These are phyloP conservation scores for Boletus insuetus DNA, from an alignment of 768 basidiomycete species.

Conservation along the genomic window DNA sequence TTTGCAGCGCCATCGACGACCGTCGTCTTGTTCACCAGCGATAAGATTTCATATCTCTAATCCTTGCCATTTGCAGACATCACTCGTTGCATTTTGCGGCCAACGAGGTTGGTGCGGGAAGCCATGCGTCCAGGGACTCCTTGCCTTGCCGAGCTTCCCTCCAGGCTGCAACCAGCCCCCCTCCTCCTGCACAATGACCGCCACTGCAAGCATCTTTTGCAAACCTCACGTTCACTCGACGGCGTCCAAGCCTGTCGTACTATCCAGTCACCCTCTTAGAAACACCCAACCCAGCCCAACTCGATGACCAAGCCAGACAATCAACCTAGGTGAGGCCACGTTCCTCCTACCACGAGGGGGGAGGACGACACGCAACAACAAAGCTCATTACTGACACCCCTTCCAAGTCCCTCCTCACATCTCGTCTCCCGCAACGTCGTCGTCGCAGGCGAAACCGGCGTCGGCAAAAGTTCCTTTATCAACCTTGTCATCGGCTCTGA, in stretches of 20 bases:
- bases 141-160: neutral
- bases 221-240: neutral
- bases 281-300: neutral
- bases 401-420: neutral
- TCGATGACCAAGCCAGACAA: constrained; percentile 10
- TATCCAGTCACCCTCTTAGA: no score
- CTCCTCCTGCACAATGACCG: neutral
- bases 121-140: neutral
- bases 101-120: constrained; percentile 8
- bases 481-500: constrained; percentile 18
- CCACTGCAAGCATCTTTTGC: neutral
- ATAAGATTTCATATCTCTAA: neutral
- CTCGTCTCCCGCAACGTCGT: constrained; percentile 20
- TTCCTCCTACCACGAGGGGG: neutral
- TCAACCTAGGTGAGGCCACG: constrained; percentile 7
- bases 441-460: constrained; percentile 24
- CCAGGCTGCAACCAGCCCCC: neutral
- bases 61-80: neutral
- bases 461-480: constrained; percentile 27
- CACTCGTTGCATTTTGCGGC: neutral
- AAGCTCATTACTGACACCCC: neutral
- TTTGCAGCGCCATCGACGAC: no score
- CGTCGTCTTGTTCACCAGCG: no score
- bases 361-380: no score
- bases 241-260: no score